A percentile compares a stretch with the other conserved stretches of the same genome.
Conservation (phyloP, 2,329 filamentous ascomycete species). For the Claviceps arundinis region DNA sequence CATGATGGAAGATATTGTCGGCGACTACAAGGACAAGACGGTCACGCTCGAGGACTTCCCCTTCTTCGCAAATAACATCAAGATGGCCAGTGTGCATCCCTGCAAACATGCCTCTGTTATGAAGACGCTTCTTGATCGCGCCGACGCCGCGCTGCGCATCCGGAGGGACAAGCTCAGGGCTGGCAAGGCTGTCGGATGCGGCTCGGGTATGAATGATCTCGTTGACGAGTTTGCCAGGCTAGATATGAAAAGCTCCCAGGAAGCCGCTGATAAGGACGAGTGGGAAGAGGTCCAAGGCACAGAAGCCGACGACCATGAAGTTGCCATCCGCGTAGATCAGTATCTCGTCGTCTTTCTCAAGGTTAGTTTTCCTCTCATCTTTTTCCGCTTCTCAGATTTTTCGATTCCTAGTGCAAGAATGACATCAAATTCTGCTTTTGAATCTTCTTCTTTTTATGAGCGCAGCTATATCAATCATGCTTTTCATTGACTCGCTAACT, state of each 20-base stretch:
- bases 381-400: too few relatives aligned
- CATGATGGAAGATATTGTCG: conserved; percentile 96
- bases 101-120: conserved; percentile 97
- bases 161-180: conserved; percentile 68
- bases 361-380: conserved; percentile 27
- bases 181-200: conserved; percentile 31
- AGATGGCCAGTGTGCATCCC: conserved; percentile 93
- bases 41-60: conserved; percentile 96
- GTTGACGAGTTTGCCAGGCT: conserved; percentile 66
- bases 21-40: conserved; percentile 96
- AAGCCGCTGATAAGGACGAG: conserved; percentile 41
- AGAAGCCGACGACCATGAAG: conserved; percentile 54
- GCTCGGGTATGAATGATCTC: conserved; percentile 66
- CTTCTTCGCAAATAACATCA: conserved; percentile 80
- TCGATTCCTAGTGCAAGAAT: too few relatives aligned
- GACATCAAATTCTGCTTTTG: too few relatives aligned
- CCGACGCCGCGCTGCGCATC: conserved; percentile 83
- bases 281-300: conserved; percentile 52
- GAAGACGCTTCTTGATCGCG: conserved; percentile 92
- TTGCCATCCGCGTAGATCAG: conserved; percentile 76
- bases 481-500: background rate
- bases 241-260: conserved; percentile 39
- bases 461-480: too few relatives aligned
- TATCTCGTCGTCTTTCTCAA: conserved; percentile 81
- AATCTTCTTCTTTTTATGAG: background rate